Percentiles rank a stretch among this genome's conserved stretches.
Conservation (phyloP, 306 rosid genomes). For the Glycine soja region DNA sequence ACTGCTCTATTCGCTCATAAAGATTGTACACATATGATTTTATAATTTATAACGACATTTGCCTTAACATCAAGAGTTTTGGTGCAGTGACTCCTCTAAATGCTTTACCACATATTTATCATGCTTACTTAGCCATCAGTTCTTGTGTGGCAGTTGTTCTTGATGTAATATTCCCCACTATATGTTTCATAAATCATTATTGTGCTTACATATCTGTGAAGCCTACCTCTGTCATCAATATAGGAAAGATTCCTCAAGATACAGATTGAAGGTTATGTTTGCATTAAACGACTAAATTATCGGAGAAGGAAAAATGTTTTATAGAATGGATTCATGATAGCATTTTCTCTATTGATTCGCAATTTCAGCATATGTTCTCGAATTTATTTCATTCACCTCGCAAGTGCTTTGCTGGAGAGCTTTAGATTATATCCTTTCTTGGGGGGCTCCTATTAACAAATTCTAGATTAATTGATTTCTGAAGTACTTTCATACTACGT, state of each 20-base stretch:
- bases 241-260: background rate
- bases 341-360: background rate
- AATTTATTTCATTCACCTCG: background rate
- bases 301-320: background rate
- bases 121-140: too few species aligned
- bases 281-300: slow-evolving; percentile 2
- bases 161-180: too few species aligned
- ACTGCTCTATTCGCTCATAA: background rate
- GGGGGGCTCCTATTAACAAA: too few species aligned
- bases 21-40: too few species aligned
- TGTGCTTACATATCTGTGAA: background rate
- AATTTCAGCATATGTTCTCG: background rate
- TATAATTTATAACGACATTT: too few species aligned
- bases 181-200: too few species aligned
- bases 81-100: slow-evolving; percentile 7
- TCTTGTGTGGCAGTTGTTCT: too few species aligned
- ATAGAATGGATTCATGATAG: background rate
- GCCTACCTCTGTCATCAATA: background rate
- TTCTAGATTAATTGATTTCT: too few species aligned
- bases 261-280: background rate
- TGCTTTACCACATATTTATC: background rate
- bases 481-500: too few species aligned
- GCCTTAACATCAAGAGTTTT: too few species aligned
- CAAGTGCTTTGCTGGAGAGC: too few species aligned
- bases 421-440: too few species aligned